These are phyloP conservation scores for Pythium oligandrum DNA, from an alignment of 352 stramenopile species.

Conservation along the genomic window DNA sequence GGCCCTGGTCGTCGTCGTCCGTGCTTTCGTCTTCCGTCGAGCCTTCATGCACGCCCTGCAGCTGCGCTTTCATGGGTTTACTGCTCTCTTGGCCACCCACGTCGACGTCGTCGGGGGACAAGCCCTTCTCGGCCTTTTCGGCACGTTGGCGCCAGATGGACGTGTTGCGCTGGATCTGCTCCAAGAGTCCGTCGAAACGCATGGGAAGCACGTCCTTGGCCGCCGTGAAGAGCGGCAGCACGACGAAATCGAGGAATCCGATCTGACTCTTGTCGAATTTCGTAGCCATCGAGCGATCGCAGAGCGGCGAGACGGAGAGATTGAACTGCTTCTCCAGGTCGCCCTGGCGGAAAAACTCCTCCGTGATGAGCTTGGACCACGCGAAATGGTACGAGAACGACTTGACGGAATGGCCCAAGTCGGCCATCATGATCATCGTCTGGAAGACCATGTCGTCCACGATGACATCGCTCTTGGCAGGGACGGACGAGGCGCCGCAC, in stretches of 20 bases:
- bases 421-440: conserved; percentile 74
- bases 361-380: conserved; percentile 55
- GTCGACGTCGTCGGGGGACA: neutral
- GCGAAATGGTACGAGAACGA: conserved; percentile 47
- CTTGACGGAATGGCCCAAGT: conserved; percentile 65
- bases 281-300: conserved; percentile 31
- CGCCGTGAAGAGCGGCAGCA: conserved; percentile 55
- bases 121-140: conserved; percentile 15
- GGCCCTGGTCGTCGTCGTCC: no score
- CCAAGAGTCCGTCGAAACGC: conserved; percentile 41
- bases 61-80: no score
- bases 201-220: conserved; percentile 46
- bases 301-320: conserved; percentile 58
- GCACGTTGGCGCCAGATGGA: conserved; percentile 35
- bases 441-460: conserved; percentile 53
- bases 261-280: conserved; percentile 70
- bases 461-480: neutral
- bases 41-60: no score
- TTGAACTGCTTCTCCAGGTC: conserved; percentile 54
- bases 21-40: no score
- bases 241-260: conserved; percentile 70
- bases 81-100: no score
- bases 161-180: conserved; percentile 42
- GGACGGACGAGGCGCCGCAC: neutral
- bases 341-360: conserved; percentile 70